phyloP scores from a whole-genome alignment of 345 rosid species.

The Eucalyptus polyanthemos region DNA sequence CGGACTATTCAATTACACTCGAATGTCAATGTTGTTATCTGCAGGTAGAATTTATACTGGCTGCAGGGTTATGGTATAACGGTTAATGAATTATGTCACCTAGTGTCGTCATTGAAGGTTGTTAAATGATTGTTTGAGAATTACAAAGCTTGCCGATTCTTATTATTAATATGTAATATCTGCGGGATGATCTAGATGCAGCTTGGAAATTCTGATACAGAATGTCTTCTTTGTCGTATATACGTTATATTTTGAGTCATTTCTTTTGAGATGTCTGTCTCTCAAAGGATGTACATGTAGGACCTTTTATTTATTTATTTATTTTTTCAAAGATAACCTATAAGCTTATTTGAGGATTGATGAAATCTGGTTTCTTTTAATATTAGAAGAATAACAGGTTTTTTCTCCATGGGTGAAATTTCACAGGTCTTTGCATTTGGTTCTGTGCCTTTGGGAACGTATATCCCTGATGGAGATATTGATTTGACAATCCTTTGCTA shows the following conservation, averaged over 20 bases:
- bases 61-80: background rate
- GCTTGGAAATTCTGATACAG: background rate
- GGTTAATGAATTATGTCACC: background rate
- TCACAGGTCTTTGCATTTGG: constrained; percentile 67
- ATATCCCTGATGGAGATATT: constrained; percentile 93
- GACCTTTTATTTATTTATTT: background rate
- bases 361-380: background rate
- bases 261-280: background rate
- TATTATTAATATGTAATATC: background rate
- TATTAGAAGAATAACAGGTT: background rate
- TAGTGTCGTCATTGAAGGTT: background rate
- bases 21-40: background rate
- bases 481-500: constrained; percentile 64
- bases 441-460: constrained; percentile 74
- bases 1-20: background rate
- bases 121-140: background rate
- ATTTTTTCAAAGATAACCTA: background rate
- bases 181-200: background rate
- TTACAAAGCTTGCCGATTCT: background rate
- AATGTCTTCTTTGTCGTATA: background rate
- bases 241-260: background rate
- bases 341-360: background rate
- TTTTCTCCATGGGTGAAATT: background rate
- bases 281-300: background rate
- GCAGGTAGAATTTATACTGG: background rate